Evolutionary conservation across 371 early-diverging fungal species (phyloP).

Genomic region (Rhizopus sp.): DNA sequence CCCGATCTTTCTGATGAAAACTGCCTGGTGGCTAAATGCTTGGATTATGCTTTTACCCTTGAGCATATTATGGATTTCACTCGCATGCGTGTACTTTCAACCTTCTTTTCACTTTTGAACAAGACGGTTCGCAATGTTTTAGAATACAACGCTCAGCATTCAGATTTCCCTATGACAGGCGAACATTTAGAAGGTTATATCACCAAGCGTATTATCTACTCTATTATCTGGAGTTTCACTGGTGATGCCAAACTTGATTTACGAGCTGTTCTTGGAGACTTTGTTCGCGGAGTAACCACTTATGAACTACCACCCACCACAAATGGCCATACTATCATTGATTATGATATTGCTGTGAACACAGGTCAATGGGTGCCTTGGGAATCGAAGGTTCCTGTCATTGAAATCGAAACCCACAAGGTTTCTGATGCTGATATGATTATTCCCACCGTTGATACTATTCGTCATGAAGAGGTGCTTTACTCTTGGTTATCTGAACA

Average conservation of each 20-base stretch:
- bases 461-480: slow-evolving; percentile 95
- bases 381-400: slow-evolving; percentile 86
- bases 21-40: slow-evolving; percentile 76
- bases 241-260: slow-evolving; percentile 87
- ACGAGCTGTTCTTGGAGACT: slow-evolving; percentile 81
- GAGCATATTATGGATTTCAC: slow-evolving; percentile 99
- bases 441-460: slow-evolving; percentile 97
- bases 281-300: slow-evolving; percentile 75
- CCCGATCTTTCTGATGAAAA: slow-evolving; percentile 70
- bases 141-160: slow-evolving; percentile 88
- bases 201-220: slow-evolving; percentile 77
- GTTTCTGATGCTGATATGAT: slow-evolving; percentile 94
- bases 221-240: slow-evolving; percentile 94
- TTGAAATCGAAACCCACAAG: slow-evolving; percentile 96
- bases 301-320: slow-evolving; percentile 79
- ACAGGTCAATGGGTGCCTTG: slow-evolving; percentile 91
- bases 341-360: slow-evolving; percentile 85
- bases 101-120: slow-evolving; percentile 91
- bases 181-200: slow-evolving; percentile 83
- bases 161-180: slow-evolving; percentile 87
- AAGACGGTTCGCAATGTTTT: slow-evolving; percentile 83
- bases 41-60: slow-evolving; percentile 70
- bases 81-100: slow-evolving; percentile 78
- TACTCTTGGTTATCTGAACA: slow-evolving; percentile 96
- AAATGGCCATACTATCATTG: slow-evolving; percentile 72